Conservation (phyloP, 768 basidiomycete genomes). For the Boletellus emodensis region DNA sequence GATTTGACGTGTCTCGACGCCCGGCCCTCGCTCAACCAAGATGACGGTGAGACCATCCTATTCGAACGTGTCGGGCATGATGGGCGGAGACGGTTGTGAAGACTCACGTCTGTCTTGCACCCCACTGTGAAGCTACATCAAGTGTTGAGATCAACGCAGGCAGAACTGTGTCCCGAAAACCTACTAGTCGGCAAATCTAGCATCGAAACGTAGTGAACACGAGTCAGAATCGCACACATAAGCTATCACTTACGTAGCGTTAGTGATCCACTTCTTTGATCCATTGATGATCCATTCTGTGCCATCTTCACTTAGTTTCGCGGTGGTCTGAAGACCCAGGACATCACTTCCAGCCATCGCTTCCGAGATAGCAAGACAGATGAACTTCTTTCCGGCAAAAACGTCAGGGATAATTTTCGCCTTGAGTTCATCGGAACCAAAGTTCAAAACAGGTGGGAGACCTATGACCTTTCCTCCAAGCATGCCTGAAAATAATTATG, state of each 20-base stretch:
- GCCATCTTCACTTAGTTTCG: constrained; percentile 61
- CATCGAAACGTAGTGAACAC: constrained; percentile 5
- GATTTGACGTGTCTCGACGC: constrained; percentile 65
- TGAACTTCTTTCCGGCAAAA: constrained; percentile 61
- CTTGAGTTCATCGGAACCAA: constrained; percentile 51
- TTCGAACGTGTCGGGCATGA: constrained; percentile 17
- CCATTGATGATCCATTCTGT: constrained; percentile 68
- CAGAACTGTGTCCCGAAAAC: neutral
- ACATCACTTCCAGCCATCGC: constrained; percentile 75
- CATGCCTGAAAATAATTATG: constrained; percentile 25
- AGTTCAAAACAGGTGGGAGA: constrained; percentile 69
- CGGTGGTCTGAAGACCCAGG: constrained; percentile 55
- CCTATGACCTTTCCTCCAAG: constrained; percentile 65
- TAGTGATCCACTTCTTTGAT: constrained; percentile 74
- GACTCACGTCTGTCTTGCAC: constrained; percentile 48
- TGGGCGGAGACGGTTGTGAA: constrained; percentile 11
- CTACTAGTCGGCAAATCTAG: constrained; percentile 40
- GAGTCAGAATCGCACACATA: neutral
- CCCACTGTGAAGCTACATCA: constrained; percentile 55
- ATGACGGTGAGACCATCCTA: constrained; percentile 61
- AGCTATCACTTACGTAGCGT: constrained; percentile 38
- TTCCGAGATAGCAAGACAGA: constrained; percentile 72
- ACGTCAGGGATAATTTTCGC: constrained; percentile 47
- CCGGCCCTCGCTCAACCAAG: constrained; percentile 58
- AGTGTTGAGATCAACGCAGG: constrained; percentile 6